Conservation (phyloP, 805 yeast species). For the Wickerhamomyces queroliae region DNA sequence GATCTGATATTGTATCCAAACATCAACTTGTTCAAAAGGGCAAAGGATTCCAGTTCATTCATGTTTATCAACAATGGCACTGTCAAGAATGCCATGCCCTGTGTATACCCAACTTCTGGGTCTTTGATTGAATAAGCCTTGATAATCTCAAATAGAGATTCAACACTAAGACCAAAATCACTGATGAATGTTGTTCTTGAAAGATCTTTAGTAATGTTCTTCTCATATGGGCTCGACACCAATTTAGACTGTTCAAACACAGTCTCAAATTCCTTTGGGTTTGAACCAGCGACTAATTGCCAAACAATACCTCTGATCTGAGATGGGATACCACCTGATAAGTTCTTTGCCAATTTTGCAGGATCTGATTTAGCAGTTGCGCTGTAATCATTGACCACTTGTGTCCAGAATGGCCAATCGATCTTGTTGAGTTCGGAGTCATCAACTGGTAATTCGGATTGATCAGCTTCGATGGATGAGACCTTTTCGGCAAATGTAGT, state of each 20-base stretch:
- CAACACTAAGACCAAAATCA: constrained; percentile 43
- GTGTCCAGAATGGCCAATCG: constrained; percentile 88
- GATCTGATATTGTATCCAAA: constrained; percentile 75
- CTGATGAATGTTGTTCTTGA: constrained; percentile 81
- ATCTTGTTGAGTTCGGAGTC: constrained; percentile 31
- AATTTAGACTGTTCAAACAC: constrained; percentile 36
- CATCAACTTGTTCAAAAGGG: constrained; percentile 77
- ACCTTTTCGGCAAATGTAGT: constrained; percentile 18
- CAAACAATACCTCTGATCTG: constrained; percentile 87
- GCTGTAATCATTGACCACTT: constrained; percentile 73
- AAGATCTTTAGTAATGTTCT: constrained; percentile 74
- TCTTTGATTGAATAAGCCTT: constrained; percentile 84
- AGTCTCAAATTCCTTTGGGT: constrained; percentile 39
- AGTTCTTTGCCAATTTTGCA: constrained; percentile 49
- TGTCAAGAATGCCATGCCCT: constrained; percentile 93
- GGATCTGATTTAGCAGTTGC: constrained; percentile 58
- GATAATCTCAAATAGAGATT: constrained; percentile 65
- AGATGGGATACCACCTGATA: constrained; percentile 75
- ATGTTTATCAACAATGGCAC: constrained; percentile 81
- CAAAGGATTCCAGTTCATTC: constrained; percentile 80
- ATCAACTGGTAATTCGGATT: constrained; percentile 5
- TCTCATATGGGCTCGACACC: constrained; percentile 59
- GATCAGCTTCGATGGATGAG: constrained; percentile 11
- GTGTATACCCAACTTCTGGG: constrained; percentile 94
- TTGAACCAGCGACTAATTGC: constrained; percentile 84